A percentile compares a stretch with the other conserved stretches of the same genome.
Conservation (phyloP, 2,329 filamentous ascomycete species). For the Nemania diffusa region DNA sequence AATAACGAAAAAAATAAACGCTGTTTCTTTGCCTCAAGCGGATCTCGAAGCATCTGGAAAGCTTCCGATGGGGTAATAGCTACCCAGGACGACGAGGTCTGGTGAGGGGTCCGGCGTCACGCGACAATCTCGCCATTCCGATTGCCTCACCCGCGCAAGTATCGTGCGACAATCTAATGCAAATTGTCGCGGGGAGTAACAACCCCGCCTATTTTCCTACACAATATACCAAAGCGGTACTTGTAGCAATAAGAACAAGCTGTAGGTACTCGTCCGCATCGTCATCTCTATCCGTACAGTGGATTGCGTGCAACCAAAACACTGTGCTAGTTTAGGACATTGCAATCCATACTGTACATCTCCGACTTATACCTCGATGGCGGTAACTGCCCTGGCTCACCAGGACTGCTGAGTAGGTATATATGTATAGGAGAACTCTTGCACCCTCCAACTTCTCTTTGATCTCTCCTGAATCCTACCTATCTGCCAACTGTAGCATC, state of each 20-base stretch:
- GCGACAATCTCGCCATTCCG: constrained; percentile 38
- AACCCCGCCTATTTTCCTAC: neutral
- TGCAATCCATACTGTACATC: neutral
- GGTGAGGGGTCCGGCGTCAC: constrained; percentile 33
- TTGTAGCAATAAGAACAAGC: neutral
- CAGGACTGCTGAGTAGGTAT: constrained; percentile 22
- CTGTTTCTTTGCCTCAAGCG: constrained; percentile 1
- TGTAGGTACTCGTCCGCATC: constrained; percentile 4
- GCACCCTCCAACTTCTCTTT: constrained; percentile 14
- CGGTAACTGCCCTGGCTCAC: constrained; percentile 8
- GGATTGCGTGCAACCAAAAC: constrained; percentile 8
- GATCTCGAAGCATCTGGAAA: constrained; percentile 32
- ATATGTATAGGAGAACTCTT: constrained; percentile 19
- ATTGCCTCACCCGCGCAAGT: constrained; percentile 25
- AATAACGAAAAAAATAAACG: constrained; percentile 1
- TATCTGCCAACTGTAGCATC: neutral
- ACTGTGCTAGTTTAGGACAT: constrained; percentile 16
- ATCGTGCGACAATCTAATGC: constrained; percentile 29
- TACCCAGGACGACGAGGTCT: constrained; percentile 8
- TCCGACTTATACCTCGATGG: neutral
- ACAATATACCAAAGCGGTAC: constrained; percentile 20
- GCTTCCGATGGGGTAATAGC: constrained; percentile 16
- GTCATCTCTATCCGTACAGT: constrained; percentile 30
- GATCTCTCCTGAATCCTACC: constrained; percentile 13
- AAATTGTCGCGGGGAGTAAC: constrained; percentile 1